phyloP scores from a whole-genome alignment of 164 flowering plant species.

The grape (Vitis vinifera) region ASM3070453v1 NC_081816.1:15585501-15586000 shows the following conservation, averaged over 20 bases:
- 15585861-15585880: too few relatives aligned
- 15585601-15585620: background rate
- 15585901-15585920: constrained; percentile 11
- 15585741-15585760: background rate
- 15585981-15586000: background rate
- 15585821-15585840: background rate
- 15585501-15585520: background rate
- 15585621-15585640: background rate
- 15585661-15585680: constrained; percentile 1
- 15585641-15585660: background rate
- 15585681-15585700: background rate
- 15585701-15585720: background rate
- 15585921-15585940: background rate
- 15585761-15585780: constrained; percentile 9
- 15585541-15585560: background rate
- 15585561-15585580: too few relatives aligned
- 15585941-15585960: too few relatives aligned
- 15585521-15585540: background rate
- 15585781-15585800: constrained; percentile 18
- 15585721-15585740: constrained; percentile 5
- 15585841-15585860: background rate
- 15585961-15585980: too few relatives aligned
- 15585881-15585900: constrained; percentile 8
- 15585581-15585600: background rate
- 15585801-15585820: background rate